Evolutionary conservation across 805 yeast genomes (phyloP), one percentile per base, ranked within the genome.

Genomic region (Yamadazyma sp.): DNA sequence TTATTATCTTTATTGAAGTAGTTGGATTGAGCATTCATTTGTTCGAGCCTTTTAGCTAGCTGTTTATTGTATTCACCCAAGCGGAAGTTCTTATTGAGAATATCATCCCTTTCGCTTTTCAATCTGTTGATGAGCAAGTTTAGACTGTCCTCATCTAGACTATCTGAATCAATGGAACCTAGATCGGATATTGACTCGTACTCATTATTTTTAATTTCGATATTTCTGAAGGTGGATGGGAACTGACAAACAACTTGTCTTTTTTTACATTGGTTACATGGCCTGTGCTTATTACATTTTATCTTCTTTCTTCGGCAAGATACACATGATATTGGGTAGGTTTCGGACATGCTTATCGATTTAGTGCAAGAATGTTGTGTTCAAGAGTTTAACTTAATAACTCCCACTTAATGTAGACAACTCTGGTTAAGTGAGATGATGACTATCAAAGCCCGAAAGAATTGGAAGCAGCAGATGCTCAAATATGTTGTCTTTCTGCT

Each of bases 141-240:
- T 9, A 18, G 15, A 23, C 15, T 27, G 6, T 31, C 35, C 13
- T 26, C 35, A n/a, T 28, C 25, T 21, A 22, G 10, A 12, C 19
- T 23, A 28, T 35, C 38, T 8, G 12, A 5, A 6, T 32, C 24
- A 10, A n/a, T 9, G 15, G 24, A 9, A 7, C 10, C 21, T 10
- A 15, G 23, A 6, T 34, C 37, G n/a, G 38, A 41, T 13, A 28
- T 19, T 10, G 18, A 7, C 11, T 38, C 34, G 12, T 20, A 15
- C 46, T 30, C 35, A 21, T 40, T 22, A 12, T 53, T 29, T 48
- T 52, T 32, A 31, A 59, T 58, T 39, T 57, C 60, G 24, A 70
- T 70, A 24, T 73, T 71, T 37, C 78, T 52, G 42, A 72, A 72
- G 12, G 70, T 72, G 3, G 68, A 54, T 1, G 78, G 78, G 45